These are phyloP conservation scores for Diplotaxis tenuifolia DNA, from an alignment of 345 rosid species.

Conservation along the genomic window DNA sequence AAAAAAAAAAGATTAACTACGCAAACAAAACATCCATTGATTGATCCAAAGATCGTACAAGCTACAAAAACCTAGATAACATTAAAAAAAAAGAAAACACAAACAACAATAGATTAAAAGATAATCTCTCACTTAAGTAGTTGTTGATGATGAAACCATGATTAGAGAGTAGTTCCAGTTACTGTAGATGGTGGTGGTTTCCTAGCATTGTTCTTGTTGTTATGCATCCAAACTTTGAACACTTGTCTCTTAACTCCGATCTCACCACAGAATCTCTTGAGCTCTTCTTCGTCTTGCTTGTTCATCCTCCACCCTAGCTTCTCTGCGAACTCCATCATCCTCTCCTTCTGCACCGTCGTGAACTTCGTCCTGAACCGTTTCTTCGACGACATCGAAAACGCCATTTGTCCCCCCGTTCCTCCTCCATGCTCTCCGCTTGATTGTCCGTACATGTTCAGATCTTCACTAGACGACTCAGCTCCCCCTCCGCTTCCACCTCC, in stretches of 20 bases:
- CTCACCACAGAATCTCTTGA: slow-evolving; percentile 59
- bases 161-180: slow-evolving; percentile 7
- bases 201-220: slow-evolving; percentile 65
- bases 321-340: slow-evolving; percentile 76
- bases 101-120: slow-evolving; percentile 8
- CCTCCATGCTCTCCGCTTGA: slow-evolving; percentile 40
- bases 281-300: slow-evolving; percentile 66
- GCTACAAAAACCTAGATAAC: slow-evolving; percentile 36
- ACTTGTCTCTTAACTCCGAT: slow-evolving; percentile 69
- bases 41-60: slow-evolving; percentile 39
- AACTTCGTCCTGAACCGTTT: slow-evolving; percentile 62
- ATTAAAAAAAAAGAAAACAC: not conserved
- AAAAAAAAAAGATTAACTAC: slow-evolving; percentile 26
- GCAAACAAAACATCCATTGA: slow-evolving; percentile 37
- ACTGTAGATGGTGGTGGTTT: slow-evolving; percentile 35
- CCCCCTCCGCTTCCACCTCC: slow-evolving; percentile 38
- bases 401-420: slow-evolving; percentile 42
- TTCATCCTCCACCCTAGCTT: slow-evolving; percentile 76
- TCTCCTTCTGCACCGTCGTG: slow-evolving; percentile 67
- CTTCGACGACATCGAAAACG: slow-evolving; percentile 57
- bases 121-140: slow-evolving; percentile 20
- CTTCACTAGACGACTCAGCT: slow-evolving; percentile 77
- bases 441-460: slow-evolving; percentile 54
- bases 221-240: slow-evolving; percentile 90
- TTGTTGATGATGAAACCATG: not conserved